phyloP scores from a whole-genome alignment of 148 eudicot genomes.

The Polygonum maritimum region DNA sequence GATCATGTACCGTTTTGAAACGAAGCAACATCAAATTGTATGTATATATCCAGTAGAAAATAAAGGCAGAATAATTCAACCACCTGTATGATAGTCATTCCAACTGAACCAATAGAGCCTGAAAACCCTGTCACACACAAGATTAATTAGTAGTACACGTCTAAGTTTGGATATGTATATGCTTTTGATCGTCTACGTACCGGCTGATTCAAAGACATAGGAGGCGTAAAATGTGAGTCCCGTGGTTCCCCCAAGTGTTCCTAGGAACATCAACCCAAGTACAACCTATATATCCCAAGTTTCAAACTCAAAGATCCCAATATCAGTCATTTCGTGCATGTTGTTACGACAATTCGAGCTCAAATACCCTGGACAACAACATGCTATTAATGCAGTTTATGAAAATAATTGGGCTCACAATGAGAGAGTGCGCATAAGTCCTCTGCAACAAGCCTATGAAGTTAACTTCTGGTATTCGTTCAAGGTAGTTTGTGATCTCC shows the following conservation, averaged over 20 bases:
- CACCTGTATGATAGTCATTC: conserved; percentile 25
- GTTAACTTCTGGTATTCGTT: conserved; percentile 14
- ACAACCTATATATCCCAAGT: conserved; percentile 17
- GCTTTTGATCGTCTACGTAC: background rate
- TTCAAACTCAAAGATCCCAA: background rate
- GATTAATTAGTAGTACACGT: background rate
- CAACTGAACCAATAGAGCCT: conserved; percentile 16
- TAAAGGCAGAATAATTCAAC: background rate
- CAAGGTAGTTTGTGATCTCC: conserved; percentile 20
- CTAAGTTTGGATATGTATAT: background rate
- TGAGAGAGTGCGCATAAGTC: conserved; percentile 26
- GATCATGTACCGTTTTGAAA: no score
- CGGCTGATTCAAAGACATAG: conserved; percentile 25
- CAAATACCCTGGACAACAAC: no score
- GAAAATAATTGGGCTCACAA: conserved; percentile 13
- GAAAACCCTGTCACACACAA: conserved; percentile 19
- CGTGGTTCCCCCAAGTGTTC: conserved; percentile 15
- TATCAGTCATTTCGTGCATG: background rate
- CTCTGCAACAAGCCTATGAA: conserved; percentile 19
- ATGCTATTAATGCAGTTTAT: no score
- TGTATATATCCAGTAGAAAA: background rate
- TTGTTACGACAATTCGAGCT: no score
- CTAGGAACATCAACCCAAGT: conserved; percentile 20
- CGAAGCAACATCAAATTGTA: background rate
- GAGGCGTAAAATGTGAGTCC: conserved; percentile 22